Percentiles rank a stretch among this genome's conserved stretches.
Conservation (phyloP, 1,284 basidiomycete species). For the Moesziomyces globuligerus region DNA sequence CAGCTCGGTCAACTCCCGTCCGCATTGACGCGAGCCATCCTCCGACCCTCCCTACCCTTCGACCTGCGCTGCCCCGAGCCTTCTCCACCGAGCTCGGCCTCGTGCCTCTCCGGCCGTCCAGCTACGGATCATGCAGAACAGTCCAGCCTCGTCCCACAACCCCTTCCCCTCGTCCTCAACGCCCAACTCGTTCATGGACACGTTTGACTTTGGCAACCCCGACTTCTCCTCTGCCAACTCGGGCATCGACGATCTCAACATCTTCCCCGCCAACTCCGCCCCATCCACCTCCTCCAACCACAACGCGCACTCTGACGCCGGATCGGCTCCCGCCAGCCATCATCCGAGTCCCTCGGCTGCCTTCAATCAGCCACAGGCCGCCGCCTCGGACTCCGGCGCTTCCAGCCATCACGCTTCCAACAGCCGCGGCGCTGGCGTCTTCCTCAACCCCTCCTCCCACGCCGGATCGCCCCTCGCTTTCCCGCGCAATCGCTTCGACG, state of each 20-base stretch:
- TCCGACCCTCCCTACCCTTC: too few relatives aligned
- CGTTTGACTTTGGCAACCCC: slow-evolving; percentile 55
- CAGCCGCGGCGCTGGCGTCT: slow-evolving; percentile 5
- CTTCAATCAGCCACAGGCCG: background rate
- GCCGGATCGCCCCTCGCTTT: slow-evolving; percentile 31
- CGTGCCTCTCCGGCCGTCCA: background rate
- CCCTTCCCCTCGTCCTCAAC: slow-evolving; percentile 36
- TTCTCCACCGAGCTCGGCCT: too few relatives aligned
- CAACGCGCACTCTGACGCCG: slow-evolving; percentile 29
- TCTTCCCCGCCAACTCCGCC: slow-evolving; percentile 28
- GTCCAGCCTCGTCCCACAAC: slow-evolving; percentile 26
- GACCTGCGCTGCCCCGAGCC: too few relatives aligned
- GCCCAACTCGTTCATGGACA: slow-evolving; percentile 52
- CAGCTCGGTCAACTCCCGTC: too few relatives aligned
- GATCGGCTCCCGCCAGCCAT: slow-evolving; percentile 40
- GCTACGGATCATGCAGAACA: slow-evolving; percentile 34
- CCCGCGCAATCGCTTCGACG: slow-evolving; percentile 37
- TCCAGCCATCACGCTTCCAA: slow-evolving; percentile 7
- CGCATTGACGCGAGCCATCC: too few relatives aligned
- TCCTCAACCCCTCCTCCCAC: slow-evolving; percentile 24
- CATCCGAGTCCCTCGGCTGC: slow-evolving; percentile 42
- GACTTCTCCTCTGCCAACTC: slow-evolving; percentile 41
- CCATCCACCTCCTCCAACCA: slow-evolving; percentile 17
- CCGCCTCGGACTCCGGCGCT: slow-evolving; percentile 13
- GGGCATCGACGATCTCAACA: slow-evolving; percentile 48